A percentile compares a stretch with the other conserved stretches of the same genome.
Evolutionary conservation across 177 flowering plant species (phyloP).

Genomic region (Tripterygium wilfordii): DNA sequence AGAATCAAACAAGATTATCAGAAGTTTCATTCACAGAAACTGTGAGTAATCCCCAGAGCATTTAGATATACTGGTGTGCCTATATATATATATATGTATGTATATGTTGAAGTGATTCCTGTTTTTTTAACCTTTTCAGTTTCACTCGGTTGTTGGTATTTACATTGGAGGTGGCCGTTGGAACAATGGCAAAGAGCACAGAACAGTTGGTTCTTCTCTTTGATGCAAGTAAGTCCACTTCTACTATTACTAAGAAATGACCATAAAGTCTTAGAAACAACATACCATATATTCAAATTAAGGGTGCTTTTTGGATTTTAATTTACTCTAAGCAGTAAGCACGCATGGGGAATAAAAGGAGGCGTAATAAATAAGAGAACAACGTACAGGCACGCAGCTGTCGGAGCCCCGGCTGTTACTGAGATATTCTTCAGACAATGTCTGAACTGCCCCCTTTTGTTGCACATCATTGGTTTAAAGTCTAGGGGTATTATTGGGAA

Average conservation of each 20-base stretch:
- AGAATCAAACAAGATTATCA: conserved; percentile 94
- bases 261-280: too few species aligned
- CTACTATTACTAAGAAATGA: too few species aligned
- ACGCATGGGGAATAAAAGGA: too few species aligned
- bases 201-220: conserved; percentile 84
- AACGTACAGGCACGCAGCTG: conserved; percentile 10
- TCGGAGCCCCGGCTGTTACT: conserved; percentile 25
- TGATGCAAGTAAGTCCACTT: conserved; percentile 78
- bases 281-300: too few species aligned
- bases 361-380: background rate
- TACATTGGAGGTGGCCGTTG: conserved; percentile 88
- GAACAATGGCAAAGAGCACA: conserved; percentile 69
- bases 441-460: conserved; percentile 42
- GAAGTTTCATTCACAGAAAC: conserved; percentile 83
- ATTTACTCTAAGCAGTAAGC: too few species aligned
- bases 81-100: too few species aligned
- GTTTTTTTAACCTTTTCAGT: conserved; percentile 33
- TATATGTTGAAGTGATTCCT: too few species aligned
- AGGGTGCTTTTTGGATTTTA: too few species aligned
- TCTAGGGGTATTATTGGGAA: conserved; percentile 30
- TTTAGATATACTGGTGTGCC: too few species aligned
- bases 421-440: conserved; percentile 25
- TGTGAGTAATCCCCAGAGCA: conserved; percentile 50
- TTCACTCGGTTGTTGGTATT: conserved; percentile 82
- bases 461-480: conserved; percentile 4